Evolutionary conservation across 2,329 filamentous ascomycete genomes (phyloP), one percentile per base, ranked within the genome.

Genomic region (Aspergillus aculeatus): DNA sequence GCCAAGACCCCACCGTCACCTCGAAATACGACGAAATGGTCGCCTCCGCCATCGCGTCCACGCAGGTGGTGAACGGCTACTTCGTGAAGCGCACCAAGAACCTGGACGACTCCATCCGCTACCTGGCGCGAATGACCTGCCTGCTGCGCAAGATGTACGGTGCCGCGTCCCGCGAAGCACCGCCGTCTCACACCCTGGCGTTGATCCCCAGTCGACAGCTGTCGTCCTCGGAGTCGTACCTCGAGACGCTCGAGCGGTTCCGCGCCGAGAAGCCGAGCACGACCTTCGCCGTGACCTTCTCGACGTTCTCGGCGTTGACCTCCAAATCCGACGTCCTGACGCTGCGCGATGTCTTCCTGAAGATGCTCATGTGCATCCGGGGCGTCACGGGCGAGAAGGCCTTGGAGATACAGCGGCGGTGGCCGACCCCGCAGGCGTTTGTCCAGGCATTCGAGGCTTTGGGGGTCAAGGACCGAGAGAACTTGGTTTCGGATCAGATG

Each of bases 351-450:
- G 74, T 93, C 0, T 94, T 86, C 66, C 77, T 95, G 26, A 93
- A 93, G 74, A 94, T 95, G 90, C 82, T 95, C 51, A 92, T 95
- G 90, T 91, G 89, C 63, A 91, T 85, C 1, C 84, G 84, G 57
- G 89, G 89, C 1, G 80, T 95, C 12, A 90, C 89, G 0, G 89
- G 88, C 3, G 90, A 93, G 66, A 91, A 90, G 68, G 91, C 91
- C 0, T 74, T 93, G 5, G 90, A 91, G 74, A 91, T 95, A 12
- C 90, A 94, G 70, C 87, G 86, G 65, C 78, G 82, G n/a, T 95
- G 90, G 89, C 85, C 82, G 64, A 94, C 90, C 2, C 91, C 91
- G 0, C 80, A 84, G 60, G 85, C 86, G 1, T 85, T 95, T 54
- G 78, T 91, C n/a, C 84, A 87, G 68, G 90, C 89, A 0, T 92